Evolutionary conservation across 2,329 filamentous ascomycete genomes (phyloP).

Genomic region (Penicillium sp.): DNA sequence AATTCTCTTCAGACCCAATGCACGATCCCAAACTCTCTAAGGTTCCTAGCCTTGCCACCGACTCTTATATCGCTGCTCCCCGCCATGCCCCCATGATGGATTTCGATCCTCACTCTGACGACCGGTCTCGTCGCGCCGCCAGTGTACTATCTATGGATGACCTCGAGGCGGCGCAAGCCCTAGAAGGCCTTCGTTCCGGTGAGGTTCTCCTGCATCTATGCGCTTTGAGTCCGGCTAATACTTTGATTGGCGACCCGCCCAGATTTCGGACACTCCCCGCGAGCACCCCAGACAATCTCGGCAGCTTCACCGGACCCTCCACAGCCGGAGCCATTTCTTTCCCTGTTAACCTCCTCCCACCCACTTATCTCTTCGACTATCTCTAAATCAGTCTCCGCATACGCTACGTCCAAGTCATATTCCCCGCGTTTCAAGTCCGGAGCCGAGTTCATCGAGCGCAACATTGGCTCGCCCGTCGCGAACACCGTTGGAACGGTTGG

Average conservation of each 20-base stretch:
- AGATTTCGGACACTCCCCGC: constrained; percentile 65
- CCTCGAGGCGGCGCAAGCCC: constrained; percentile 63
- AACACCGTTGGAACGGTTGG: constrained; percentile 81
- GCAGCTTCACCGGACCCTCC: constrained; percentile 36
- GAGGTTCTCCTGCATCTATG: constrained; percentile 25
- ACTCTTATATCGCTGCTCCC: neutral
- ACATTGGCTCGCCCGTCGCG: constrained; percentile 72
- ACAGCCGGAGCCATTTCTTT: constrained; percentile 72
- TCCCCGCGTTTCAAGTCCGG: constrained; percentile 84
- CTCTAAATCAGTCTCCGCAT: constrained; percentile 76
- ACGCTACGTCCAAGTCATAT: constrained; percentile 82
- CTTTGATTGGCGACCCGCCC: neutral
- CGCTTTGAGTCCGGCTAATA: constrained; percentile 8
- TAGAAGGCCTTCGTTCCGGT: constrained; percentile 71
- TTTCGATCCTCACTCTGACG: constrained; percentile 34
- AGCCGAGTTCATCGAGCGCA: constrained; percentile 85
- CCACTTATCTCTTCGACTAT: constrained; percentile 81
- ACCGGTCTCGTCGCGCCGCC: constrained; percentile 41
- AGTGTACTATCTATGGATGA: constrained; percentile 48
- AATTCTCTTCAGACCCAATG: neutral
- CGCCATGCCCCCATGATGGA: constrained; percentile 35
- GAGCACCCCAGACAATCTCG: constrained; percentile 38
- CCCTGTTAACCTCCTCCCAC: constrained; percentile 81
- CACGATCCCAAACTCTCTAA: neutral
- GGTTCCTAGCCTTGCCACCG: neutral